Conservation (phyloP, 2,329 filamentous ascomycete genomes). For the Scopulariopsis brevicaulis region DNA sequence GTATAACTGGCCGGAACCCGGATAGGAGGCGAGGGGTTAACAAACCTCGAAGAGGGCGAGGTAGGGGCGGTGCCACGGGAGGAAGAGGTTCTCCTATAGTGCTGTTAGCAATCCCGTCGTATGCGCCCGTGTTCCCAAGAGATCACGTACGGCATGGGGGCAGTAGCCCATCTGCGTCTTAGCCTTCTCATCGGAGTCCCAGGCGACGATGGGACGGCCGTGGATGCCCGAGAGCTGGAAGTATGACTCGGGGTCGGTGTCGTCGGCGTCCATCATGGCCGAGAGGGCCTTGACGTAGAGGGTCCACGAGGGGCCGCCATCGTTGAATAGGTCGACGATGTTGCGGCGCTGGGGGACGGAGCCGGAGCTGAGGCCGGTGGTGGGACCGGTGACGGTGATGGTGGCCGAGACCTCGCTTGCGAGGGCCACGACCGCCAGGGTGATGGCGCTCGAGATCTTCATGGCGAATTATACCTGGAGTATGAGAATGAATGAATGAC, state of each 20-base stretch:
- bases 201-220: conserved; percentile 28
- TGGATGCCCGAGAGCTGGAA: conserved; percentile 39
- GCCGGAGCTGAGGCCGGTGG: conserved; percentile 24
- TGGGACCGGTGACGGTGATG: conserved; percentile 23
- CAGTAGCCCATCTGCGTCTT: conserved; percentile 29
- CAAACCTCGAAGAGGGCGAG: conserved; percentile 34
- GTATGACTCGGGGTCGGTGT: conserved; percentile 32
- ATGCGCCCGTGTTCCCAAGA: too few relatives aligned
- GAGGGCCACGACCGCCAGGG: neutral
- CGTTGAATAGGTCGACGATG: conserved; percentile 31
- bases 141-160: conserved; percentile 29
- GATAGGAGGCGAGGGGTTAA: too few relatives aligned
- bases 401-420: neutral
- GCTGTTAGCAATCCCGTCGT: neutral
- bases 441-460: neutral
- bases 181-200: conserved; percentile 20
- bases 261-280: conserved; percentile 26
- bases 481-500: neutral
- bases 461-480: neutral
- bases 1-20: too few relatives aligned
- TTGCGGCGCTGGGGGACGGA: conserved; percentile 31
- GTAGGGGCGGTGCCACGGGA: conserved; percentile 45
- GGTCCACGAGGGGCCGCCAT: conserved; percentile 33
- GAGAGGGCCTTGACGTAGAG: conserved; percentile 35
- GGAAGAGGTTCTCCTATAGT: conserved; percentile 33